Evolutionary conservation across 331 rosid genomes (phyloP), one percentile per base, ranked within the genome.

Genomic region (Spiraea crenata): DNA sequence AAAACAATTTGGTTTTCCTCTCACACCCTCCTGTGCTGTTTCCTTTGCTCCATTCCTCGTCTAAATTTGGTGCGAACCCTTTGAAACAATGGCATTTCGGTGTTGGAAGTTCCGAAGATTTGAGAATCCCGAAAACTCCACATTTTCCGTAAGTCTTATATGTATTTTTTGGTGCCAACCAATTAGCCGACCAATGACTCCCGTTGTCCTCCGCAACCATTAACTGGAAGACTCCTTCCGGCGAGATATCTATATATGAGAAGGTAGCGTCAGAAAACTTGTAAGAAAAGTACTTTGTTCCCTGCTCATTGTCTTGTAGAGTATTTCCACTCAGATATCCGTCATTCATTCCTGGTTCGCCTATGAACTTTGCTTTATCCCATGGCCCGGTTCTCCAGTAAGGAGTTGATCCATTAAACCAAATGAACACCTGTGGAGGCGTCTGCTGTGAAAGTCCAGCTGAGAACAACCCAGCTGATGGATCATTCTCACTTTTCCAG

Each of bases 401-500:
- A 9, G 56, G 70, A 11, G 10, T 39, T 42, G 62, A 11, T 45
- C 77, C 31, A 2, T 25, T 25, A 25, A 25, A 25, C 31, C 31
- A 49, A 59, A 60, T 0, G 37, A 75, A 25, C 16, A 59, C 5
- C 54, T 68, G 48, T 15, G 79, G 48, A 3, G 73, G 79, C 3
- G 15, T 20, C 45, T 67, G 9, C 1, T 8, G 49, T 2, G 73
- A 1, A 4, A 75, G 2, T 40, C 47, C 74, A 49, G 7, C 6
- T 15, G 17, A 9, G 44, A 75, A 75, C 6, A 5, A 10, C 19
- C 79, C 69, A 4, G 25, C 1, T 40, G 56, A 75, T 20, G 79
- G 74, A 41, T 59, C 79, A 16, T 6, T 42, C 16, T 57, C 73
- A 11, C 56, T 47, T 37, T 75, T 75, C 79, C 79, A 75, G 7